phyloP scores from a whole-genome alignment of 2,329 filamentous ascomycete genomes.

The Boeremia lycopersici region DNA sequence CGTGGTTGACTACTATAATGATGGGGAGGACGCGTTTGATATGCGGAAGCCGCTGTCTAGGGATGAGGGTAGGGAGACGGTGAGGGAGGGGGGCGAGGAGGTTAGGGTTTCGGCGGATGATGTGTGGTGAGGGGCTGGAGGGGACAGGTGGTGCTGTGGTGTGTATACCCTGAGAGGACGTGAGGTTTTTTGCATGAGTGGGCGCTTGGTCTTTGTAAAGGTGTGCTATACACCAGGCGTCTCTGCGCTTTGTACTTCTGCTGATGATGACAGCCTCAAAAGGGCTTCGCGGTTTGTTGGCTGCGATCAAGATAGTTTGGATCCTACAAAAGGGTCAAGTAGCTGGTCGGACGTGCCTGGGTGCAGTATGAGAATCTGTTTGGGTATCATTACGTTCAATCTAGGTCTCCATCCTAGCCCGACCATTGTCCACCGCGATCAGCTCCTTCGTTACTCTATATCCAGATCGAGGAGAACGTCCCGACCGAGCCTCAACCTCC shows the following conservation, averaged over 20 bases:
- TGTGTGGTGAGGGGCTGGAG: constrained; percentile 67
- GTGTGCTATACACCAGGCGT: too few species aligned
- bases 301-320: too few species aligned
- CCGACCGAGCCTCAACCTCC: neutral
- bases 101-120: constrained; percentile 80
- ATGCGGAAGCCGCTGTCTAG: constrained; percentile 92
- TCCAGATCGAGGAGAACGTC: neutral
- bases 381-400: neutral
- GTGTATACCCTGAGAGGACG: neutral
- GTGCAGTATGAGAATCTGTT: neutral
- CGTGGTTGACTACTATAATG: constrained; percentile 91
- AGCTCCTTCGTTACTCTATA: neutral
- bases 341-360: neutral
- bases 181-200: neutral
- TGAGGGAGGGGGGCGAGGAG: constrained; percentile 79
- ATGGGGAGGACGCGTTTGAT: constrained; percentile 94
- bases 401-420: neutral
- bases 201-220: neutral
- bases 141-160: neutral
- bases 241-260: neutral
- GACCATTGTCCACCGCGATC: too few species aligned
- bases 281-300: neutral
- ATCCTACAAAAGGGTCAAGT: too few species aligned
- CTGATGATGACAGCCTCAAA: neutral
- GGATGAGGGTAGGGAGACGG: constrained; percentile 76